Conservation (phyloP, 2,329 filamentous ascomycete genomes). For the Paecilomyces sp. region DNA sequence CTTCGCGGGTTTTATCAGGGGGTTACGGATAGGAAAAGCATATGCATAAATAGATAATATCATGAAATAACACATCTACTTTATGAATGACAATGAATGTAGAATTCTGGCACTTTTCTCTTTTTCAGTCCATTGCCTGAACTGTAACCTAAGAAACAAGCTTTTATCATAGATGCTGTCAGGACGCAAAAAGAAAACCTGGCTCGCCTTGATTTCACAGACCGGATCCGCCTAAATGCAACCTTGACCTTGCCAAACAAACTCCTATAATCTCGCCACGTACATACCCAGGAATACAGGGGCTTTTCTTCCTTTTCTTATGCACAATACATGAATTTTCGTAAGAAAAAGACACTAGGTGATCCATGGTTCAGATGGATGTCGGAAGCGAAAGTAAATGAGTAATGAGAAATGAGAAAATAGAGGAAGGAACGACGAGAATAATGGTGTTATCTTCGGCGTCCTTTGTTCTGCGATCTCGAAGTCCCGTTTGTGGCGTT, state of each 20-base stretch:
- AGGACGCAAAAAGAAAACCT: neutral
- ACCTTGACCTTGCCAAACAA: neutral
- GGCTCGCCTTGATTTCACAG: neutral
- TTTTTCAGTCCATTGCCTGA: neutral
- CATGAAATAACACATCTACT: neutral
- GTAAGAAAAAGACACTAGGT: neutral
- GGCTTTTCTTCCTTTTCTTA: neutral
- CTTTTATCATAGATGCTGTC: neutral
- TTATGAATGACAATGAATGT: neutral
- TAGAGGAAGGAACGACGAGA: neutral
- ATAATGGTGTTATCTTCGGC: slow-evolving; percentile 19
- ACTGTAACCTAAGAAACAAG: neutral
- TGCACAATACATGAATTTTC: neutral
- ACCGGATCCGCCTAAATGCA: neutral
- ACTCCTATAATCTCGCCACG: neutral
- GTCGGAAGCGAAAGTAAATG: neutral
- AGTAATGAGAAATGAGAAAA: neutral
- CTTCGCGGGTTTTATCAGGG: neutral
- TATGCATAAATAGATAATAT: neutral
- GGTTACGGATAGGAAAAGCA: neutral
- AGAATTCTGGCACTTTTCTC: neutral
- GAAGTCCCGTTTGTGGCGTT: slow-evolving; percentile 9
- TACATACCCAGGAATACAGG: neutral
- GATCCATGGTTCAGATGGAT: neutral
- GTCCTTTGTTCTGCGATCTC: slow-evolving; percentile 19